Percentiles rank a stretch among this genome's conserved stretches.
phyloP scores from a whole-genome alignment of 148 eudicot species.

The Amaranthus cruentus region DNA sequence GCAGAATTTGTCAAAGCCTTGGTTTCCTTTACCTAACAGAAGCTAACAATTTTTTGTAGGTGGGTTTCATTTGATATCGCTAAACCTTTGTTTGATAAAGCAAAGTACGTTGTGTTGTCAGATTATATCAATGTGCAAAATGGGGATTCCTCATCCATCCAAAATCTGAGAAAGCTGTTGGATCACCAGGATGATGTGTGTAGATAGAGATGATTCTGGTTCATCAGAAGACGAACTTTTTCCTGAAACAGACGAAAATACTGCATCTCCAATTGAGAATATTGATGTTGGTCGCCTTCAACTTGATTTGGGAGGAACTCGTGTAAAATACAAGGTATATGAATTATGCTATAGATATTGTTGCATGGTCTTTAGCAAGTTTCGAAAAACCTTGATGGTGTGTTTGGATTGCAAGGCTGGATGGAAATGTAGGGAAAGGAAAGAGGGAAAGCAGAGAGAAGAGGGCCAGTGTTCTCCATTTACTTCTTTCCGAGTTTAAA shows the following conservation, averaged over 20 bases:
- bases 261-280: constrained; percentile 29
- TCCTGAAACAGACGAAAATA: constrained; percentile 33
- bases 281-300: constrained; percentile 41
- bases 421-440: no score
- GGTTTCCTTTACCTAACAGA: constrained; percentile 7
- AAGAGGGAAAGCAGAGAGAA: no score
- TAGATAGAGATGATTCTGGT: constrained; percentile 48
- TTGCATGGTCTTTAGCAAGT: neutral
- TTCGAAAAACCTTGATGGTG: neutral
- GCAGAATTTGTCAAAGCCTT: neutral
- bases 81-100: constrained; percentile 65
- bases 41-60: constrained; percentile 37
- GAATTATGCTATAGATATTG: neutral
- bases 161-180: constrained; percentile 27
- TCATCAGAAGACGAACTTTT: constrained; percentile 61
- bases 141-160: constrained; percentile 26
- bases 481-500: neutral
- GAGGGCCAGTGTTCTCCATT: no score
- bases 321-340: constrained; percentile 56
- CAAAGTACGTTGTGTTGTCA: constrained; percentile 59
- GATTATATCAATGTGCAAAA: constrained; percentile 40
- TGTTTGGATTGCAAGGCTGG: no score
- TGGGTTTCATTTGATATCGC: constrained; percentile 68
- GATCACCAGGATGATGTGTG: constrained; percentile 45
- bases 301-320: constrained; percentile 53